Evolutionary conservation across 164 flowering plant species (phyloP), one percentile per base, ranked within the genome.

Genomic region (Houttuynia cordata): DNA sequence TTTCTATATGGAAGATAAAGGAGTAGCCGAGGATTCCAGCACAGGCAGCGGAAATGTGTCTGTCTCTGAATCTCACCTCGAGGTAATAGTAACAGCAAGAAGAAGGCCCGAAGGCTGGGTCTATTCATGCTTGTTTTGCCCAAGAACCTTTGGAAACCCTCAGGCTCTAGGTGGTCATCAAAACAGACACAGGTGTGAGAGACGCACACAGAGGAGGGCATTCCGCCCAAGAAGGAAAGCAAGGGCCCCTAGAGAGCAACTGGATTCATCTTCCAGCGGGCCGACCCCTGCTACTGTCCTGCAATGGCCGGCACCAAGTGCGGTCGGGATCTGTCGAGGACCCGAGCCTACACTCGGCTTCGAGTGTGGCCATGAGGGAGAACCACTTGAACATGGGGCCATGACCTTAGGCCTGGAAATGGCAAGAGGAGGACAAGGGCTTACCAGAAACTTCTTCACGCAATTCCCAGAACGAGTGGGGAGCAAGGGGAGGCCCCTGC

Each of bases 121-220:
- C 13, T 58, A 37, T 50, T 58, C 61, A 14, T 58, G 61, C 61
- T 45, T 37, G 23, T 34, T 34, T 58, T 58, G 61, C 22, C 10
- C 24, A 22, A 58, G 40, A 23, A 58, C 42, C 17, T 58, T 58
- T 47, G 22, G 8, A 22, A 58, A 14, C 49, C 47, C 47, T 19
- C 51, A 58, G 47, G 61, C 47, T 10, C 40, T 58, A 23, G 61
- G 61, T 58, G 61, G 61, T 41, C 61, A 58, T 47, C 61, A 58
- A 34, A 58, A 58, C 49, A 45, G 47, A 17, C 61, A 58, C 50
- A 20, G 47, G 51, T 34, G 47, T n/a, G 61, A 58, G 23, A 58
- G 61, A 22, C 23, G 23, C 10, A 0, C 23, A n/a, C 55, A 52
- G 55, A 52, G 20, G 55, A 52, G 23, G 12, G 55, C 20, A 23